These are phyloP conservation scores for Pichia scutulata DNA, from an alignment of 805 yeast species.

Conservation along the genomic window DNA sequence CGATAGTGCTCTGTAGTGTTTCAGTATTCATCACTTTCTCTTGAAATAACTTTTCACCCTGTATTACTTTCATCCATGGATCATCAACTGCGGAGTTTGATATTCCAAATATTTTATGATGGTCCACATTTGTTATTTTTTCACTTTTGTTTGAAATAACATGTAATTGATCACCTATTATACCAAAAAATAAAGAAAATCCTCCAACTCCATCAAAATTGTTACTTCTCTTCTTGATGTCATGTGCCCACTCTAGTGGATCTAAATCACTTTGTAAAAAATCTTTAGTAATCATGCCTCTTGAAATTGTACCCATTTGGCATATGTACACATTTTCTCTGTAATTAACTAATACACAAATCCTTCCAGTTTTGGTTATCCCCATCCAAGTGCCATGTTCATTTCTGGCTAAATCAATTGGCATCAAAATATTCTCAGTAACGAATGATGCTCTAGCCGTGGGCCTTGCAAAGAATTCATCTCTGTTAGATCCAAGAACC, in stretches of 20 bases:
- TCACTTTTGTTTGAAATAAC: conserved; percentile 44
- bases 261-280: conserved; percentile 27
- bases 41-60: conserved; percentile 53
- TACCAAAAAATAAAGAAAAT: conserved; percentile 53
- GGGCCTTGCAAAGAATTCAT: conserved; percentile 70
- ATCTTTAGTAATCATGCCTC: conserved; percentile 39
- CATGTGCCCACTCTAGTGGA: conserved; percentile 40
- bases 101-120: conserved; percentile 40
- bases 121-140: conserved; percentile 11
- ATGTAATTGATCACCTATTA: conserved; percentile 30
- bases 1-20: conserved; percentile 6
- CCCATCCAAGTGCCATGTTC: conserved; percentile 95
- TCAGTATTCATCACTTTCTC: background rate
- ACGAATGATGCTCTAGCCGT: conserved; percentile 50
- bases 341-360: conserved; percentile 73
- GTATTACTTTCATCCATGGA: conserved; percentile 68
- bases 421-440: conserved; percentile 41
- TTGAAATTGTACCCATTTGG: conserved; percentile 24
- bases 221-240: conserved; percentile 22
- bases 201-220: conserved; percentile 45
- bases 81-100: conserved; percentile 60
- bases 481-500: conserved; percentile 75
- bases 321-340: conserved; percentile 35
- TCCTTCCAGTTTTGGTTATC: conserved; percentile 40
- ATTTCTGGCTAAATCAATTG: conserved; percentile 62